These are phyloP conservation scores for Furcasterigmium furcatum DNA, from an alignment of 2,329 filamentous ascomycete species.

Conservation along the genomic window DNA sequence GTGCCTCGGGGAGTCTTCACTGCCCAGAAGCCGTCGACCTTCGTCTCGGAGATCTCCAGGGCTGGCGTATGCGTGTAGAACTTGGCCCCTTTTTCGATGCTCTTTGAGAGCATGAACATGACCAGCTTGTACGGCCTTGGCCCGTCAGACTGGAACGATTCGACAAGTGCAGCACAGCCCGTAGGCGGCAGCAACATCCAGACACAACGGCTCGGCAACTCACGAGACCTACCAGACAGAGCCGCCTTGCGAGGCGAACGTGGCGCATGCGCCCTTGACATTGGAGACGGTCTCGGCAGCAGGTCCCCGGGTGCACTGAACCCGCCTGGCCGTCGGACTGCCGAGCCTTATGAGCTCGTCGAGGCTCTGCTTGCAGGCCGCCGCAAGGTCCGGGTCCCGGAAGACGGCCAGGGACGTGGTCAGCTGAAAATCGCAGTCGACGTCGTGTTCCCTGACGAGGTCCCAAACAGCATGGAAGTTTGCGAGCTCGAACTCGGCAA, in stretches of 20 bases:
- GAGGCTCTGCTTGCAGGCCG: too few species aligned
- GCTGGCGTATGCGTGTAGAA: conserved; percentile 14
- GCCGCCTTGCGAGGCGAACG: too few species aligned
- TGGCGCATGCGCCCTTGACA: too few species aligned
- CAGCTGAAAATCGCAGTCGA: conserved; percentile 10
- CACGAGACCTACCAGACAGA: too few species aligned
- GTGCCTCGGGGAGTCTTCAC: conserved; percentile 48
- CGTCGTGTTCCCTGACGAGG: conserved; percentile 2
- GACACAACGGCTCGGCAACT: too few species aligned
- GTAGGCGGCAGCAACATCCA: too few species aligned
- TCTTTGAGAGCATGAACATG: conserved; percentile 40
- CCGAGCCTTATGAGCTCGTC: conserved; percentile 19
- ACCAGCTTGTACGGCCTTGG: too few species aligned
- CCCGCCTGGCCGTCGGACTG: neutral
- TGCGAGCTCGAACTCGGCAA: conserved; percentile 14
- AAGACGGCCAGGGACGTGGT: conserved; percentile 9
- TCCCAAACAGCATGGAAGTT: conserved; percentile 11
- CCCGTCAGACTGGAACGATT: too few species aligned
- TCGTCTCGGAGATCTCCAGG: conserved; percentile 10
- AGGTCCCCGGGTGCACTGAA: too few species aligned
- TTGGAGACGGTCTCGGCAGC: too few species aligned
- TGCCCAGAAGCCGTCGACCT: conserved; percentile 11
- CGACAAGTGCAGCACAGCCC: too few species aligned
- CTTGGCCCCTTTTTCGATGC: conserved; percentile 26
- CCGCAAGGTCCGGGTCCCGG: conserved; percentile 1